Evolutionary conservation across 257 asterid genomes (phyloP).

Genomic region (Gentiana macrophylla): DNA sequence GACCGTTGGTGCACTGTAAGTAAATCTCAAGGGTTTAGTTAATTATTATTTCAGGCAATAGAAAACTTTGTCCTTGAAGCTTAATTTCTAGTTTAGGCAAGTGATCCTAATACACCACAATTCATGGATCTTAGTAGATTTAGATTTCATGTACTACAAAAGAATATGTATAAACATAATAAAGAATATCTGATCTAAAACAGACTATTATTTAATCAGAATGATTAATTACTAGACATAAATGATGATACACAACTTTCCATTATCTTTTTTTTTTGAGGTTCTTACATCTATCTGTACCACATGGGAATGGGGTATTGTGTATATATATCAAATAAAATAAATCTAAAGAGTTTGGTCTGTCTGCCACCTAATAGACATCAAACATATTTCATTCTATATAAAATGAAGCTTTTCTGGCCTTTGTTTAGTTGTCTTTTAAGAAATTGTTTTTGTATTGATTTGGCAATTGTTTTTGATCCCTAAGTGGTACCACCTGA

Average conservation of each 20-base stretch:
- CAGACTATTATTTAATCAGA: constrained; percentile 9
- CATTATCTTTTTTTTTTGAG: constrained; percentile 10
- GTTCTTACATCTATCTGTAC: constrained; percentile 34
- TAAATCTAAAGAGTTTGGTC: constrained; percentile 22
- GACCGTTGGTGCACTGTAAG: too few species aligned
- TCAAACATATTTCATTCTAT: constrained; percentile 43
- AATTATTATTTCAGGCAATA: too few species aligned
- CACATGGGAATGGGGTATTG: constrained; percentile 27
- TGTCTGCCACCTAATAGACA: constrained; percentile 86
- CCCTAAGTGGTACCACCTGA: too few species aligned
- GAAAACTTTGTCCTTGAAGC: too few species aligned
- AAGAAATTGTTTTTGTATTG: too few species aligned
- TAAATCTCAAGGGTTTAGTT: too few species aligned
- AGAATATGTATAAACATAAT: constrained; percentile 1
- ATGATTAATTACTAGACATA: constrained; percentile 6
- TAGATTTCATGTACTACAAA: too few species aligned
- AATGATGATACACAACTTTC: constrained; percentile 13
- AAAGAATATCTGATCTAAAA: constrained; percentile 41
- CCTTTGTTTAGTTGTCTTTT: too few species aligned
- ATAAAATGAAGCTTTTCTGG: constrained; percentile 4
- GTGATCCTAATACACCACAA: too few species aligned
- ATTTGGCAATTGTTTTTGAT: too few species aligned
- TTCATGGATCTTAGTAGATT: too few species aligned
- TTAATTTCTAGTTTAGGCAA: background rate
- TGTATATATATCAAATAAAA: constrained; percentile 15